A percentile compares a stretch with the other conserved stretches of the same genome.
Conservation (phyloP, 2,329 filamentous ascomycete species). For the Aschersonia sp. region DNA sequence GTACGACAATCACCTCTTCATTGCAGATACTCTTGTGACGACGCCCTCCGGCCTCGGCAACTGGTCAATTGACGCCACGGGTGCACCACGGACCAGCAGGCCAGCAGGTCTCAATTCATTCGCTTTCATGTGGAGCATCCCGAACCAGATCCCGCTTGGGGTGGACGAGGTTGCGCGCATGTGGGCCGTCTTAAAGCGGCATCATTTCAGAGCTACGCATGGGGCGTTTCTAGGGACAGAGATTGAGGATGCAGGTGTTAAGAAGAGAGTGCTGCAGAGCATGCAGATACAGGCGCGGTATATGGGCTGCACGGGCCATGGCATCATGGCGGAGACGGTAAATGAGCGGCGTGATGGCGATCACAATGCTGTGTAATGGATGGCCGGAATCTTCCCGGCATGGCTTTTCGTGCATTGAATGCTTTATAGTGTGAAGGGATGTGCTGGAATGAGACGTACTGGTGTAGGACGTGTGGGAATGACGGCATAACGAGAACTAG, state of each 20-base stretch:
- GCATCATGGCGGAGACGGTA: constrained; percentile 16
- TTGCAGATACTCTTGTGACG: constrained; percentile 65
- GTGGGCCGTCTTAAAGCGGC: constrained; percentile 49
- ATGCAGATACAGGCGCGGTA: constrained; percentile 56
- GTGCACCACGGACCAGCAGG: constrained; percentile 14
- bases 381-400: no score
- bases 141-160: constrained; percentile 58
- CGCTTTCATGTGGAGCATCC: constrained; percentile 64
- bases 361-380: no score
- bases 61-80: constrained; percentile 28
- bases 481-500: no score
- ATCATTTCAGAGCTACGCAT: constrained; percentile 51
- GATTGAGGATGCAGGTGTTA: constrained; percentile 41
- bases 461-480: no score
- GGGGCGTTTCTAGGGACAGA: constrained; percentile 52
- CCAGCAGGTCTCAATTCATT: constrained; percentile 37
- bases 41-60: constrained; percentile 39
- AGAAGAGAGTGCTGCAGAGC: constrained; percentile 54
- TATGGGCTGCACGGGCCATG: constrained; percentile 30
- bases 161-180: constrained; percentile 50
- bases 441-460: no score
- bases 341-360: no score
- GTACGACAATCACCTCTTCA: constrained; percentile 46
- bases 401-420: no score
- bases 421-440: no score